Base-by-base conservation (phyloP, 495 filamentous ascomycete species). In the Aspergillus homomorphus region DNA sequence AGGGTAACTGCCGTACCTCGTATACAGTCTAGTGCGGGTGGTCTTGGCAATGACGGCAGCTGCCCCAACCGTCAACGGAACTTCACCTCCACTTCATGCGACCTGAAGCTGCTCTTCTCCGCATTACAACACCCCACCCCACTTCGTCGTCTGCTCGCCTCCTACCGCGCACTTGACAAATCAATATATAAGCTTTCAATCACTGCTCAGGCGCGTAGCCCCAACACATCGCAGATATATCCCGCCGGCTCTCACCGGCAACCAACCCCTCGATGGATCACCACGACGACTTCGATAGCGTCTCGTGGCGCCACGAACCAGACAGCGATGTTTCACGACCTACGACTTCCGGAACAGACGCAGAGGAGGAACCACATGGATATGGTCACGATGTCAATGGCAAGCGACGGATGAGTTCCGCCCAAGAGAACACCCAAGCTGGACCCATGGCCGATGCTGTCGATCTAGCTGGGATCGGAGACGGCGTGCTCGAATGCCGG, bases 401-500 rank as follows among this genome's bases (percentile, higher is more conserved):
- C 64, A 84, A 83, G 67, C 73, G 79, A 42, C 76, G 77, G 62
- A 74, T 79, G 69, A 80, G 76, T 63, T 73, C 76, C 43, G 68
- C 72, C 21, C 64, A 74, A 24, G 74, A 77, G 45, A 69, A 72
- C 53, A 69, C 77, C 33, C 84, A 86, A 64, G 79, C 83, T 16
- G 84, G 82, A 15, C 64, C 74, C 56, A 70, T 77, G 57, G 82
- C 82, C 18, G 84, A 86, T 63, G 71, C 77, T 51, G 75, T 82
- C 41, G 86, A 88, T 63, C 76, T 85, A 53, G 84, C 82, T 56
- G 89, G 88, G 49, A 77, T 90, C 59, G 89, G 85, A 56, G 87
- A 89, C 53, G 92, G 92, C 52, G 82, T 83, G 23, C 81, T 98
- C 45, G 89, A 96, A 64, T 96, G 91, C 68, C 84, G 71, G 30